Evolutionary conservation across 2,329 filamentous ascomycete genomes (phyloP), one percentile per base, ranked within the genome.

Genomic region (Ophiocordyceps robertsii): DNA sequence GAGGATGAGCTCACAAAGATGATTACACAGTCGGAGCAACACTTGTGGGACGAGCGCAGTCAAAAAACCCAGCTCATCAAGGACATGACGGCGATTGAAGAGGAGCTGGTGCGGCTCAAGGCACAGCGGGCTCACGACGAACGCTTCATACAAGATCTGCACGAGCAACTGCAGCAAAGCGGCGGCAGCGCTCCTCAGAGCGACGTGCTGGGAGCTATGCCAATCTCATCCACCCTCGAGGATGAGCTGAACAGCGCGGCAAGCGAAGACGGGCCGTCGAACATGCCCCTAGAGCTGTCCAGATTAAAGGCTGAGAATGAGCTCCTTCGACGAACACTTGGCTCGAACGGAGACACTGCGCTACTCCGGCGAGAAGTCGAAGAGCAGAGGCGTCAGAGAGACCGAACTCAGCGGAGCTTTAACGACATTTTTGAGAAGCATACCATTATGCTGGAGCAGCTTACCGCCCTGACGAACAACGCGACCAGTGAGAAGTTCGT

Each of bases 291-390:
- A 16, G 72, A 77, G 52, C 55, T 77, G 19, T 73, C 73, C 29
- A 69, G 77, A 30, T 61, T 82, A 39, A 75, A 73, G 53, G 72
- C 77, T 6, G 78, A 82, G 56, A 80, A 78, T 50, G 68, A 71
- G 31, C 56, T 80, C 8, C 60, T 81, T 12, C 70, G 71, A 45
- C 72, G 67, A 46, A 75, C 68, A 40, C 63, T 75, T 41, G 68
- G 68, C 10, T 70, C 69, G 8, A 68, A 68, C 8, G 70, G 72
- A 2, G 73, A 77, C 49, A 72, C 69, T 43, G 68, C 70, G 37
- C 61, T 67, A 37, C 60, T 81, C 38, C 67, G 73, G 29, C 64
- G 65, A 42, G 73, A 80, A 47, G 61, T 79, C 29, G 75, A 80
- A 39, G 67, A 73, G 44, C 60, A 70, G 43, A 70, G 67, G 43